These are phyloP conservation scores for Sicyos edulis DNA, from an alignment of 306 rosid species.

Conservation along the genomic window DNA sequence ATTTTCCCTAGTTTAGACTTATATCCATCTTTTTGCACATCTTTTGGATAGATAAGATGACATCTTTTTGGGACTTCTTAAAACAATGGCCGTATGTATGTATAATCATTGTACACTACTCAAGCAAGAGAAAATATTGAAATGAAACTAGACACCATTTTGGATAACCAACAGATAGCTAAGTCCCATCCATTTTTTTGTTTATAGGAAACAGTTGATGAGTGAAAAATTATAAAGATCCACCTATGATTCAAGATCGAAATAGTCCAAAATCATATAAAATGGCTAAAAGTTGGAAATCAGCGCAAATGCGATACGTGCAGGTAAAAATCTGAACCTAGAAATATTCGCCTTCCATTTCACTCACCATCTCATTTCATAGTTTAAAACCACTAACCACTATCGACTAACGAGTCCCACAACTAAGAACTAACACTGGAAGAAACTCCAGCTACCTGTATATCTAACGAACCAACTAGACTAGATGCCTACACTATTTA, in stretches of 20 bases:
- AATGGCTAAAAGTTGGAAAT: neutral
- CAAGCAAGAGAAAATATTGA: too few relatives aligned
- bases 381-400: neutral
- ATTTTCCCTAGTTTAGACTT: neutral
- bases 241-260: neutral
- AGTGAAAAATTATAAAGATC: neutral
- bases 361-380: neutral
- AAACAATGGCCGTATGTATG: neutral
- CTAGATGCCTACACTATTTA: neutral
- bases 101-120: neutral
- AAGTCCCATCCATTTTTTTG: too few relatives aligned
- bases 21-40: neutral
- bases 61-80: neutral
- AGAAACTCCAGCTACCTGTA: neutral
- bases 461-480: neutral
- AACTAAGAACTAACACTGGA: neutral
- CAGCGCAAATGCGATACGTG: neutral
- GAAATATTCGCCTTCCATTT: neutral
- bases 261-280: neutral
- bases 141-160: neutral
- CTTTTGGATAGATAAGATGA: neutral
- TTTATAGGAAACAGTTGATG: too few relatives aligned
- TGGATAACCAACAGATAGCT: neutral
- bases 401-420: neutral
- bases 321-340: neutral